Evolutionary conservation across 129 eudicot species (phyloP).

Genomic region (Arctium lappa): DNA sequence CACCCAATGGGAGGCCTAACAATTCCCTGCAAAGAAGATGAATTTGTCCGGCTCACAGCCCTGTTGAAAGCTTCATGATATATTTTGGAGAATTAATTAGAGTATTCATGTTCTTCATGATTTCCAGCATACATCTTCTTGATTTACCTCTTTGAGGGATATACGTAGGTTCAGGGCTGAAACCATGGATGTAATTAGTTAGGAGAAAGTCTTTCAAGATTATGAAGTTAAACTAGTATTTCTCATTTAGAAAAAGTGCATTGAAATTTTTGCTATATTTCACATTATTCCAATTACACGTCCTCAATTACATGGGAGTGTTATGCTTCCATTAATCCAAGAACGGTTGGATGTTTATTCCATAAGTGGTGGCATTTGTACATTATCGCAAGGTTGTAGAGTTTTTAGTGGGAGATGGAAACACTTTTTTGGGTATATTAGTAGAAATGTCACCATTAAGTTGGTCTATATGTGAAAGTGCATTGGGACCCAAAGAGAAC

Average conservation of each 20-base stretch:
- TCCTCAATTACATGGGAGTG: neutral
- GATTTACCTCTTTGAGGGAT: neutral
- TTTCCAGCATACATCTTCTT: neutral
- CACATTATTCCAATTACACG: neutral
- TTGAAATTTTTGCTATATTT: neutral
- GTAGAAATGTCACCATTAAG: neutral
- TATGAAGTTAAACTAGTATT: neutral
- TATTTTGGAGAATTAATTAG: neutral
- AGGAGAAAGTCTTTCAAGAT: neutral
- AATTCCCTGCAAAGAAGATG: constrained; percentile 27
- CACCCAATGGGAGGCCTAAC: constrained; percentile 37
- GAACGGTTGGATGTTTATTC: neutral
- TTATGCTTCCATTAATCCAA: too few relatives aligned
- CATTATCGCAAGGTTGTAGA: neutral
- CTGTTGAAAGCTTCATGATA: constrained; percentile 2
- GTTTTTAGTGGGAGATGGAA: neutral
- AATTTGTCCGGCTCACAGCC: constrained; percentile 8
- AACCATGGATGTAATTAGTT: neutral
- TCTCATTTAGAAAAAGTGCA: neutral
- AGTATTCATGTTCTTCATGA: neutral
- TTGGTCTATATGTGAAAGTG: too few relatives aligned
- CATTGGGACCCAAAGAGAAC: too few relatives aligned
- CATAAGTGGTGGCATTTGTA: neutral
- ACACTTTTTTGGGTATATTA: neutral
- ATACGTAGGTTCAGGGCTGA: neutral